Conservation (phyloP, 768 basidiomycete species). For the Termitomyces heimii region DNA sequence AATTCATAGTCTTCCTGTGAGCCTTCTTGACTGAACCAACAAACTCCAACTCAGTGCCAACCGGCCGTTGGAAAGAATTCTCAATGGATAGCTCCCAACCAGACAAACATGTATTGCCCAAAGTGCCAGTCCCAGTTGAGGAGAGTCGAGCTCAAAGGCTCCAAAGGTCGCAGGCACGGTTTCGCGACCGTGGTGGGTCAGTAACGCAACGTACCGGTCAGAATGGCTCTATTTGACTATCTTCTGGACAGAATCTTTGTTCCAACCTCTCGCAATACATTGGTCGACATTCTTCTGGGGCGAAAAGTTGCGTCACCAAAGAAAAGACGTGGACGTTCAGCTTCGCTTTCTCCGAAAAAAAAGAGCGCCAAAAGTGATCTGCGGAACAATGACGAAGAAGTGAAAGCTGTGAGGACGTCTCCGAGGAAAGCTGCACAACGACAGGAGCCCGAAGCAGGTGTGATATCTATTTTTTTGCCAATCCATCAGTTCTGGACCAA, state of each 20-base stretch:
- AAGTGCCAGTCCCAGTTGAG: slow-evolving; percentile 27
- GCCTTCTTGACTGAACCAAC: too few relatives aligned
- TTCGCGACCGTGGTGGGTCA: slow-evolving; percentile 64
- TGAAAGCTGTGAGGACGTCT: slow-evolving; percentile 8
- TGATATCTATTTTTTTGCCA: background rate
- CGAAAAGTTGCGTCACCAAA: slow-evolving; percentile 34
- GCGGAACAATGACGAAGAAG: background rate
- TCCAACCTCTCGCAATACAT: slow-evolving; percentile 14
- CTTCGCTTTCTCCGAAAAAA: slow-evolving; percentile 25
- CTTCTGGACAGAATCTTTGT: slow-evolving; percentile 13
- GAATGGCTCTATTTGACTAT: background rate
- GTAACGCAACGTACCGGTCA: slow-evolving; percentile 14
- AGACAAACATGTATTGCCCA: background rate
- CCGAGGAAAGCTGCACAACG: slow-evolving; percentile 8
- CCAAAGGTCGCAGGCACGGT: slow-evolving; percentile 58
- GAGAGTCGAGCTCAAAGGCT: slow-evolving; percentile 57
- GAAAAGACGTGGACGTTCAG: slow-evolving; percentile 22
- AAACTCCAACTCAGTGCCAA: background rate
- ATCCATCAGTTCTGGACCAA: background rate
- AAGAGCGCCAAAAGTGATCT: slow-evolving; percentile 4
- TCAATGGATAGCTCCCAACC: slow-evolving; percentile 3
- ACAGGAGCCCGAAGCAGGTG: slow-evolving; percentile 6
- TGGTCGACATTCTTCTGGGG: slow-evolving; percentile 17
- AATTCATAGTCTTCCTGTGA: too few relatives aligned
- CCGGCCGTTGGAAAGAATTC: background rate